These are phyloP conservation scores for Excoecaria agallocha DNA, from an alignment of 345 rosid species.

Conservation along the genomic window DNA sequence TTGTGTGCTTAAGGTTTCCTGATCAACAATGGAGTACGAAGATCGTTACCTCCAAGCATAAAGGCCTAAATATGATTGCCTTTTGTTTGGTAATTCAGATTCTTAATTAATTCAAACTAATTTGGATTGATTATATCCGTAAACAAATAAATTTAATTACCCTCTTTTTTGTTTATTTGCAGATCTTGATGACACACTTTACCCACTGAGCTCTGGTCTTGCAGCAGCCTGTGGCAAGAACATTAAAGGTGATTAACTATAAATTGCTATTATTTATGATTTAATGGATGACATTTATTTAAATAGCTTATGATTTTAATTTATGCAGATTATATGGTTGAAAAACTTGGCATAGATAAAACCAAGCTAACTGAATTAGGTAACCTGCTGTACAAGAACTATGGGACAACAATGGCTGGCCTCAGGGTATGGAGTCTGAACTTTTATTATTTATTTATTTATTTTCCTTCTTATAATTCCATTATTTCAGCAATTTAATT, in stretches of 20 bases:
- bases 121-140: background rate
- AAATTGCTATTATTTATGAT: background rate
- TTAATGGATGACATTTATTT: background rate
- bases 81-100: constrained; percentile 28
- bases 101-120: background rate
- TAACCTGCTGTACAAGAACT: constrained; percentile 73
- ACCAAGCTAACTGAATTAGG: constrained; percentile 62
- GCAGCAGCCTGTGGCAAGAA: constrained; percentile 32
- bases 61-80: constrained; percentile 29
- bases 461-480: background rate
- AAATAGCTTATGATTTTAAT: constrained; percentile 1
- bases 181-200: constrained; percentile 38
- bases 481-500: background rate
- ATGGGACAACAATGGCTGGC: constrained; percentile 99
- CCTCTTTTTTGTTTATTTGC: background rate
- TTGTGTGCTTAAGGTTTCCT: constrained; percentile 30
- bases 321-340: constrained; percentile 76
- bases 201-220: constrained; percentile 29
- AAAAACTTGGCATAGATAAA: constrained; percentile 66
- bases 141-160: background rate
- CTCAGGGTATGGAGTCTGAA: constrained; percentile 57
- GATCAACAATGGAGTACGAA: constrained; percentile 30
- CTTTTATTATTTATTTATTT: background rate
- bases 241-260: constrained; percentile 28
- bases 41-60: constrained; percentile 21